Evolutionary conservation across 2,329 filamentous ascomycete species (phyloP), one percentile per base, ranked within the genome.

Genomic region (Ceratocystis albifundus): DNA sequence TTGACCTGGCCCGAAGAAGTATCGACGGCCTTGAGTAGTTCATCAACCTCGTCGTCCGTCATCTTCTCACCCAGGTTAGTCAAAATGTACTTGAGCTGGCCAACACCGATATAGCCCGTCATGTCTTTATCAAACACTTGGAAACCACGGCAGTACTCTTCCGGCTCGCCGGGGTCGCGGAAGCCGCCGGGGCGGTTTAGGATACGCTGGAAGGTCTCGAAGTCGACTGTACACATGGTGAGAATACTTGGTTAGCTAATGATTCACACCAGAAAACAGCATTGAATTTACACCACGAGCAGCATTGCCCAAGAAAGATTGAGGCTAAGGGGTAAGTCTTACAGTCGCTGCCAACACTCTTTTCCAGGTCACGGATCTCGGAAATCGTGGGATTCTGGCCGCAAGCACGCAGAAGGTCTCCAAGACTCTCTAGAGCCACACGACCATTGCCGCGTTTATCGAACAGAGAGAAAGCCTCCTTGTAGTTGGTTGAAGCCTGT

Each of bases 111-210:
- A 77, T 92, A 96, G 64, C 94, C 94, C 68, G 91, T 96, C 85
- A 96, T 88, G 76, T 99, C 94, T 80, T 99, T 99, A 79, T 99
- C 94, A 73, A 99, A 99, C 65, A 99, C 94, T 78, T 99, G 94
- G 82, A 99, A 99, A 66, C 94, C 94, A 69, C 93, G 89, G 78
- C 93, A 96, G 80, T 99, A 99, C 77, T 97, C 93, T 74, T 97
- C 93, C 50, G 94, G 93, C 79, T 96, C 92, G 75, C 94, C 94
- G 1, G 94, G 92, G 73, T 97, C 94, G 76, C 94, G 91, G 88
- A 99, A 99, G 73, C 94, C 94, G 75, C 92, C 92, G 45, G 94
- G 94, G 70, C 94, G 89, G 84, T 97, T 97, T 70, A 99, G 89
- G 72, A 97, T 87, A 78, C 94, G 94, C 77, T 89, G 86, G 82